These are phyloP conservation scores for Phaffia tasmanica DNA, from an alignment of 768 basidiomycete species.

Conservation along the genomic window DNA sequence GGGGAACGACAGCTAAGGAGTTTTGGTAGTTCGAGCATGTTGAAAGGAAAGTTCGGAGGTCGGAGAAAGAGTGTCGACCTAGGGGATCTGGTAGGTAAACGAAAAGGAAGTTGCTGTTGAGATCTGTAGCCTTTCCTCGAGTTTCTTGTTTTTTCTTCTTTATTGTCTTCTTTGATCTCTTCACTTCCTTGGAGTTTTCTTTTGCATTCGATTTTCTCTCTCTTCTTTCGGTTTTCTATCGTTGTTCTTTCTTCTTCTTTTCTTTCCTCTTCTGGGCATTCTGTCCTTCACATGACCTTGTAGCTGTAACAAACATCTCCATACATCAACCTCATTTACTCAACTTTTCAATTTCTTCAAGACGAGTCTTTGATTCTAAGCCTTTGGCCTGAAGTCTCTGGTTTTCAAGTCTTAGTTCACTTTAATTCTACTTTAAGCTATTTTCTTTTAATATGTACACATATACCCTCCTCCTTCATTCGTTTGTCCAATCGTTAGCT, in stretches of 20 bases:
- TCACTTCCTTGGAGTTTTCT: background rate
- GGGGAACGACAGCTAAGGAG: constrained; percentile 85
- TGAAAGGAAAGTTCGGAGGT: constrained; percentile 42
- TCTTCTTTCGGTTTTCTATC: background rate
- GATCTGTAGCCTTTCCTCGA: background rate
- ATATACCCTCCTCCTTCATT: too few species aligned
- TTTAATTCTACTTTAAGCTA: too few species aligned
- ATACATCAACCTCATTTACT: too few species aligned
- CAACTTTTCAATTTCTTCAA: too few species aligned
- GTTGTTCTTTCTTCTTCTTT: background rate
- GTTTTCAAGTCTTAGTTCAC: too few species aligned
- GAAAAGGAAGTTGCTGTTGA: constrained; percentile 7
- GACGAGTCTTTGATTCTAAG: too few species aligned
- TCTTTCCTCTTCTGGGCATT: background rate
- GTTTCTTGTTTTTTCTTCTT: background rate
- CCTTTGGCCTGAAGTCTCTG: too few species aligned
- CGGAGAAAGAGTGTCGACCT: constrained; percentile 14
- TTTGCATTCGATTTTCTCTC: background rate
- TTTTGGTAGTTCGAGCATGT: constrained; percentile 77
- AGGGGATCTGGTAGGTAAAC: constrained; percentile 12
- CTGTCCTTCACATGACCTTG: background rate
- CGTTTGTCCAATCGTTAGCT: too few species aligned
- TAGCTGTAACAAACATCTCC: too few species aligned
- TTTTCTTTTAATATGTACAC: too few species aligned
- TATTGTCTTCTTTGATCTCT: background rate